These are phyloP conservation scores for Sporopachydermia quercuum DNA, from an alignment of 805 yeast genomes.

Conservation along the genomic window DNA sequence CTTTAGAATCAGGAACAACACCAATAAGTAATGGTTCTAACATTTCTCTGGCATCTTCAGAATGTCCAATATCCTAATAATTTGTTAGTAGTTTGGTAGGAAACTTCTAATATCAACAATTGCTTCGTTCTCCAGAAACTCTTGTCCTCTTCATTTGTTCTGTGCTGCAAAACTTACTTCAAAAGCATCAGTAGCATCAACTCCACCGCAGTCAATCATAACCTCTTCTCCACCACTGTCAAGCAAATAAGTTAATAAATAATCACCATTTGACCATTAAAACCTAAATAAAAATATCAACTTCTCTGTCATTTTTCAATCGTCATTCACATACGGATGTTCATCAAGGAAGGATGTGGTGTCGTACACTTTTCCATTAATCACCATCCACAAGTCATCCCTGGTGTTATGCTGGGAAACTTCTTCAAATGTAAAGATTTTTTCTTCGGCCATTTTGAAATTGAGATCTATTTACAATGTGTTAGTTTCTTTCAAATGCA, in stretches of 20 bases:
- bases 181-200: conserved; percentile 56
- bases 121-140: background rate
- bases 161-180: conserved; percentile 43
- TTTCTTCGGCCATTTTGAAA: background rate
- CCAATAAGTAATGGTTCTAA: conserved; percentile 62
- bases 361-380: conserved; percentile 56
- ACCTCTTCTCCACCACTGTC: conserved; percentile 67
- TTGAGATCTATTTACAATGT: too few species aligned
- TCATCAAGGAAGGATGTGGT: conserved; percentile 36
- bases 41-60: conserved; percentile 84
- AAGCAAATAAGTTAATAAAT: background rate
- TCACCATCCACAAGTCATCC: conserved; percentile 58
- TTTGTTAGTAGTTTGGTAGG: conserved; percentile 43
- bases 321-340: conserved; percentile 40
- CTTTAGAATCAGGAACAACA: conserved; percentile 41
- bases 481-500: too few species aligned
- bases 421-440: conserved; percentile 22
- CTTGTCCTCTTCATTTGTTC: conserved; percentile 14
- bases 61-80: conserved; percentile 83
- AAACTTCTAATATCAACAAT: conserved; percentile 40
- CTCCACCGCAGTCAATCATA: conserved; percentile 63
- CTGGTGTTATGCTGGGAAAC: conserved; percentile 30
- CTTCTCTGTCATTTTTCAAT: too few species aligned
- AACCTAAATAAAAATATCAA: too few species aligned
- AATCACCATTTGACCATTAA: too few species aligned